Evolutionary conservation across 495 filamentous ascomycete species (phyloP), one percentile per base, ranked within the genome.

Genomic region (Rhypophila decipiens): DNA sequence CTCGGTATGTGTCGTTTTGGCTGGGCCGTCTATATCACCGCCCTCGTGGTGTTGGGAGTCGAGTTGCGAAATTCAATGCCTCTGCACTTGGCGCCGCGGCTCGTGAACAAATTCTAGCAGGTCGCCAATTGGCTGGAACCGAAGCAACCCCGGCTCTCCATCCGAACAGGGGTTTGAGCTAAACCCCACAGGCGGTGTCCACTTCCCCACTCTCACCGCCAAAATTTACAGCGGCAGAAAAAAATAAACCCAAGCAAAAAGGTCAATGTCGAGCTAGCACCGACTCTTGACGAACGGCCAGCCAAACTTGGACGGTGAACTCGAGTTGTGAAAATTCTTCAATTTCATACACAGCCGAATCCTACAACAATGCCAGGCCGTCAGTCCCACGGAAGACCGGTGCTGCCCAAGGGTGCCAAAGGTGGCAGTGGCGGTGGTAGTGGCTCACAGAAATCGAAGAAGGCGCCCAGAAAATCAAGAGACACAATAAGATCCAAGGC

Each of bases 351-450:
- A n/a, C n/a, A n/a, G n/a, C n/a, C n/a, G n/a, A n/a, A n/a, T n/a
- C n/a, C n/a, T n/a, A n/a, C 46, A 63, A 70, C 50, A 44, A 88
- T 88, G 86, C 79, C 85, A 53, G 82, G 84, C 65, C 72, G 78
- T 47, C 81, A 83, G 69, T 74, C 84, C 19, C 75, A 87, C 66
- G 75, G 74, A 24, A 50, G 68, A 46, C 54, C 72, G 23, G 54
- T 73, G 35, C 70, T 57, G 67, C 65, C 54, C 46, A 68, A 60
- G 8, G 22, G n/a, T 18, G 22, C 22, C 5, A 24, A 20, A n/a
- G n/a, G n/a, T n/a, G n/a, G n/a, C n/a, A n/a, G n/a, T n/a, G n/a
- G n/a, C n/a, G n/a, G n/a, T n/a, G n/a, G n/a, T n/a, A 36, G 31
- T 11, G 43, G 43, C 29, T 10, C 17, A 23, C 34, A 22, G 20